Percentiles rank a stretch among this genome's conserved stretches.
Conservation (phyloP, 1,284 basidiomycete genomes). For the Xanthoconium separans region DNA sequence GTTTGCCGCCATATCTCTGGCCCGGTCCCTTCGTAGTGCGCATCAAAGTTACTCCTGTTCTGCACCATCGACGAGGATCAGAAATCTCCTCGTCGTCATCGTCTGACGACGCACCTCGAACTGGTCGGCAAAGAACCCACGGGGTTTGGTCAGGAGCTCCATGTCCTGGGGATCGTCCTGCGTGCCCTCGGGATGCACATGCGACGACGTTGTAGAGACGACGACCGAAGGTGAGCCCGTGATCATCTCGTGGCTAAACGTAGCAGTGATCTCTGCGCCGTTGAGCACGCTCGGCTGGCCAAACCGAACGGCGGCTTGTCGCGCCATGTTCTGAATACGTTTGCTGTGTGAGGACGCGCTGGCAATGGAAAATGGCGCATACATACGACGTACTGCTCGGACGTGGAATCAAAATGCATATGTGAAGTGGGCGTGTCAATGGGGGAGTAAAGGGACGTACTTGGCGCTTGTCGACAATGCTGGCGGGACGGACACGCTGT, state of each 20-base stretch:
- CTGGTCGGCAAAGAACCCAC: constrained; percentile 92
- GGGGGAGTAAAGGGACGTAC: constrained; percentile 43
- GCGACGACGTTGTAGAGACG: constrained; percentile 53
- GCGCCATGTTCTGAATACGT: constrained; percentile 70
- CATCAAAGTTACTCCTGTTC: constrained; percentile 88
- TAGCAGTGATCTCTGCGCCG: constrained; percentile 25
- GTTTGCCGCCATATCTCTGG: constrained; percentile 97
- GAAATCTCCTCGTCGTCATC: not conserved
- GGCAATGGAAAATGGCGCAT: not conserved
- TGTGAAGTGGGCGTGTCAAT: not conserved
- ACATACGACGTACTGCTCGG: constrained; percentile 25
- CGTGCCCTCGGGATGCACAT: constrained; percentile 39
- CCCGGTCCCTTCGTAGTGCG: constrained; percentile 89
- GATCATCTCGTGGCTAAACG: constrained; percentile 31
- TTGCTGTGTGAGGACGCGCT: constrained; percentile 43
- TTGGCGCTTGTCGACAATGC: constrained; percentile 94
- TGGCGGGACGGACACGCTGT: constrained; percentile 82
- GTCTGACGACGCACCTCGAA: constrained; percentile 65
- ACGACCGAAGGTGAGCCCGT: constrained; percentile 49
- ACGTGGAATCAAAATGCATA: not conserved
- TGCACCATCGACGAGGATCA: constrained; percentile 30
- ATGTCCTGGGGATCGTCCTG: constrained; percentile 37
- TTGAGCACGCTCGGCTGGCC: constrained; percentile 47
- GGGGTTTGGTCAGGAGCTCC: constrained; percentile 48
- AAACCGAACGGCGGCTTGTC: constrained; percentile 72